Conservation (phyloP, 768 basidiomycete species). For the Podaxis carcinomalis region DNA sequence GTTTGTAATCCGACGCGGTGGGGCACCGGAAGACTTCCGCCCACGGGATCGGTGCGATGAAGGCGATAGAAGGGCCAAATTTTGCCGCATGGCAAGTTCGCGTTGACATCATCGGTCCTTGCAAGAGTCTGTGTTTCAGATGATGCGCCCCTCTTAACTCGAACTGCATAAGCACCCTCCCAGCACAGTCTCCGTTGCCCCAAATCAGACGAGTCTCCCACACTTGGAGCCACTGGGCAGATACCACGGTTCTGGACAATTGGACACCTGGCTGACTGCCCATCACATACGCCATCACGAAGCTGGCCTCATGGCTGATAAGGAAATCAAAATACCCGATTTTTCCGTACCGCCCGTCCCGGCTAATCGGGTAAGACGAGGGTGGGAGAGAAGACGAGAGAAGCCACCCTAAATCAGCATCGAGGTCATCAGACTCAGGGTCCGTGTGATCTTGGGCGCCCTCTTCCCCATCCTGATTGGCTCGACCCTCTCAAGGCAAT, state of each 20-base stretch:
- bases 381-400: not conserved
- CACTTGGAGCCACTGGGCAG: not conserved
- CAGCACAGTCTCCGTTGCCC: not conserved
- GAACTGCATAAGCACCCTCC: not conserved
- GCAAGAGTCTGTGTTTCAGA: not conserved
- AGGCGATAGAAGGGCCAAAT: not conserved
- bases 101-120: not conserved
- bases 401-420: conserved; percentile 11
- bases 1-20: not conserved
- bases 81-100: not conserved
- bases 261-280: not conserved
- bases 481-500: not conserved
- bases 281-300: conserved; percentile 13
- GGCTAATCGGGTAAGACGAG: conserved; percentile 9
- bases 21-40: not conserved
- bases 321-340: conserved; percentile 12
- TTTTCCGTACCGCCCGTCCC: conserved; percentile 11
- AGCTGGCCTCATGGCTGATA: not conserved
- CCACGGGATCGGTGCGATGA: not conserved
- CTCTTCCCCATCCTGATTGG: not conserved
- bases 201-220: not conserved
- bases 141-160: not conserved
- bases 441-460: conserved; percentile 6
- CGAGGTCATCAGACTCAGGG: conserved; percentile 9
- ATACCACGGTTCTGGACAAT: not conserved